Conservation (phyloP, 441 rosid genomes). For the Gossypium trilobum region DNA sequence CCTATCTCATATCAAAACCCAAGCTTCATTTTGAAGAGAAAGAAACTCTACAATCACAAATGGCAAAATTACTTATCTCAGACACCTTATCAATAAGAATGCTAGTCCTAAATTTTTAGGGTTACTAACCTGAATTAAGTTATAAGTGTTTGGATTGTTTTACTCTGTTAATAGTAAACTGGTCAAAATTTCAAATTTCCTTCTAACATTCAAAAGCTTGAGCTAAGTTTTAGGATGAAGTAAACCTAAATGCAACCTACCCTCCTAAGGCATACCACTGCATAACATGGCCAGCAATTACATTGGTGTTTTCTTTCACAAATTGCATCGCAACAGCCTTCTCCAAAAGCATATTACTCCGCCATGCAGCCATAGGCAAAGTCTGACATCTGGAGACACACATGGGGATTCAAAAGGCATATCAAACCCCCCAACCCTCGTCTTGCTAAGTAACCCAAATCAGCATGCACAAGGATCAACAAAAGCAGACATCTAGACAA, state of each 20-base stretch:
- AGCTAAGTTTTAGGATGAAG: background rate
- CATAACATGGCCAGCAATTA: background rate
- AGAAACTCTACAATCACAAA: background rate
- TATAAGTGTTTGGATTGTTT: background rate
- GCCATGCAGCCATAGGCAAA: background rate
- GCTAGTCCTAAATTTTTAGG: background rate
- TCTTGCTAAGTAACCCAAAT: background rate
- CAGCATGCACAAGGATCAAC: background rate
- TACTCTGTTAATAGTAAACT: background rate
- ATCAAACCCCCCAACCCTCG: background rate
- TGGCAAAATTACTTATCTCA: background rate
- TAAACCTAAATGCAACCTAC: background rate
- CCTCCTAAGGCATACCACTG: conserved; percentile 2
- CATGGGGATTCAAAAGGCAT: background rate
- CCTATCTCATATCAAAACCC: background rate
- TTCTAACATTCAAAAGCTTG: background rate
- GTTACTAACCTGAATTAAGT: background rate
- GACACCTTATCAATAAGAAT: background rate
- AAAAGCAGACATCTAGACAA: conserved; percentile 6
- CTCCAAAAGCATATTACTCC: background rate
- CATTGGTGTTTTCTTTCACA: background rate
- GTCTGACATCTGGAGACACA: conserved; percentile 3
- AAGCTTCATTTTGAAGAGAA: background rate
- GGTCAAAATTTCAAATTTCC: background rate
- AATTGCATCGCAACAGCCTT: background rate